Percentiles rank a stretch among this genome's conserved stretches.
Evolutionary conservation across 352 stramenopile species (phyloP).

Genomic region (Phytophthora ramorum): DNA sequence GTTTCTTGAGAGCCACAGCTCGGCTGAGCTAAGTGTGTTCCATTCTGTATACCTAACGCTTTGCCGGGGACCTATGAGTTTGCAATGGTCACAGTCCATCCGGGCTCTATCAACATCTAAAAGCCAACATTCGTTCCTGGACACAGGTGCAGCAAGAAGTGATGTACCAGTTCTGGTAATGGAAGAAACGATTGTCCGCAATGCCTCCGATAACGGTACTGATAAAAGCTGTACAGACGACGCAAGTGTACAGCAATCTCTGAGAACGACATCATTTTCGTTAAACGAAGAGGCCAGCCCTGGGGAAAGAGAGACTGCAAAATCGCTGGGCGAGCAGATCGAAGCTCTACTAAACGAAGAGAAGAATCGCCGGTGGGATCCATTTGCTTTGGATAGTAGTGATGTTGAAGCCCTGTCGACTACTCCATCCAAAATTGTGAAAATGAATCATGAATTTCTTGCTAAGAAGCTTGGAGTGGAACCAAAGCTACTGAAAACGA

Average conservation of each 20-base stretch:
- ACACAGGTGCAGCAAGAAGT: conserved; percentile 19
- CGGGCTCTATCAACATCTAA: conserved; percentile 34
- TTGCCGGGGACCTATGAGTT: conserved; percentile 54
- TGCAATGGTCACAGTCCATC: conserved; percentile 56
- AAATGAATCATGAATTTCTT: conserved; percentile 32
- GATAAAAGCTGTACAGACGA: neutral
- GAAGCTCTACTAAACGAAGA: conserved; percentile 41
- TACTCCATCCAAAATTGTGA: neutral
- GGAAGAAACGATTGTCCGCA: neutral
- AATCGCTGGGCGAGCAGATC: conserved; percentile 39
- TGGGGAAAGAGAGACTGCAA: conserved; percentile 11
- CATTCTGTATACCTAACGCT: conserved; percentile 79
- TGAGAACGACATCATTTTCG: neutral
- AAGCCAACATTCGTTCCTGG: conserved; percentile 31
- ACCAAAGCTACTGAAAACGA: conserved; percentile 39
- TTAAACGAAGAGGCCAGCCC: neutral
- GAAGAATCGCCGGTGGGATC: conserved; percentile 11
- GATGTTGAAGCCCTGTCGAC: conserved; percentile 29
- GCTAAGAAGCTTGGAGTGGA: conserved; percentile 48
- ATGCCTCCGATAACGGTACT: neutral
- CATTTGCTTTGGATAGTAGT: conserved; percentile 35
- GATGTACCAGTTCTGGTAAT: conserved; percentile 36
- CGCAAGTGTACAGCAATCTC: neutral
- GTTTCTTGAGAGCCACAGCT: conserved; percentile 84
- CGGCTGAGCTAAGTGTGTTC: conserved; percentile 74